Evolutionary conservation across 192 early-diverging fungal genomes (phyloP), one percentile per base, ranked within the genome.

Genomic region (Oehlia diaphana): DNA sequence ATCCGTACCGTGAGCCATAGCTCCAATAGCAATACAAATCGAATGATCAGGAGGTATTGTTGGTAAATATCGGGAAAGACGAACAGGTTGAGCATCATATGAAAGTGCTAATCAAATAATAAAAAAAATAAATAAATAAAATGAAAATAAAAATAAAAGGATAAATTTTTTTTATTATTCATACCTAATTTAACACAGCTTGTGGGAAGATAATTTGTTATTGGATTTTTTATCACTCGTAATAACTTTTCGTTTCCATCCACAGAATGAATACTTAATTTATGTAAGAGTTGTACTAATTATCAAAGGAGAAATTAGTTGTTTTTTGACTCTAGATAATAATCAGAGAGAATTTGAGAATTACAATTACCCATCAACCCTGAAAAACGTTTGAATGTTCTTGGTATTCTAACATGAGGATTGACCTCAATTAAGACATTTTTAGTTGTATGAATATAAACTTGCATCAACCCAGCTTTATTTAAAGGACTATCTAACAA

Each of bases 301-400:
- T 7, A 42, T 42, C 0, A 42, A 23, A 61, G 67, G 53, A 49
- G 2, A 16, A 7, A 42, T 70, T 70, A 37, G 6, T 44, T 39
- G 9, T 16, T 5, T 58, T 58, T 58, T 58, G 13, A 58, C 19
- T 58, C 14, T 58, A 58, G 16, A 19, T 58, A 33, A 44, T 28
- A 33, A 79, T 61, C 35, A 14, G 13, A 58, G 39, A 6, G 35
- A 23, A 31, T 10, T 67, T 19, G 28, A 28, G 23, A 23, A 31
- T 10, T 58, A 6, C 6, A 77, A 85, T 74, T 87, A 94, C 94
- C 93, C 97, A 99, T 98, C 71, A 99, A 84, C 23, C 97, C 98
- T 77, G 95, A 94, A 86, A 99, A 99, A 75, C 98, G 92, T 89
- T 99, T 99, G 81, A 97, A 99, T 10, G 98, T 99, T 84, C 98